A percentile compares a stretch with the other conserved stretches of the same genome.
Evolutionary conservation across 768 basidiomycete genomes (phyloP).

Genomic region (Kwoniella mangroviensis): DNA sequence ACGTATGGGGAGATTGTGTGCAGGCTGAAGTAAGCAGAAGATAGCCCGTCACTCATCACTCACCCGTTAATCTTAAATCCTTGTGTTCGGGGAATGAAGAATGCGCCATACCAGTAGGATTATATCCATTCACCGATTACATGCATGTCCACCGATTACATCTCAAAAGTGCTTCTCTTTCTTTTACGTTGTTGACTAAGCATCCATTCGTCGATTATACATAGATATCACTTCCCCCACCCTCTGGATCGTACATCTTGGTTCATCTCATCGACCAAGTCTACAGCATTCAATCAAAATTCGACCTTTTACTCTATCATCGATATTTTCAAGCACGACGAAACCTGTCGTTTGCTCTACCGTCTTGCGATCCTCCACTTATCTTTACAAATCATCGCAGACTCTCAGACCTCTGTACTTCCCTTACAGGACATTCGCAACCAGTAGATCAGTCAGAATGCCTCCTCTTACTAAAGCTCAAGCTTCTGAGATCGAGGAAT

Average conservation of each 20-base stretch:
- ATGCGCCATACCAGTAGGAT: too few relatives aligned
- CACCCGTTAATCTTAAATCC: too few relatives aligned
- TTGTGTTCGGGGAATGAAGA: conserved; percentile 7
- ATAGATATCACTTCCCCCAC: not conserved
- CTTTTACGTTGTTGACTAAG: conserved; percentile 1
- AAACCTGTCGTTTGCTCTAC: conserved; percentile 15
- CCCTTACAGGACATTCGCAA: conserved; percentile 13
- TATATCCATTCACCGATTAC: conserved; percentile 7
- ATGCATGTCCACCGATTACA: too few relatives aligned
- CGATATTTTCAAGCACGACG: conserved; percentile 5
- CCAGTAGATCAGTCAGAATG: conserved; percentile 38
- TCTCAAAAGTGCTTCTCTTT: too few relatives aligned
- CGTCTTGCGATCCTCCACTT: not conserved
- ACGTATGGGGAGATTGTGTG: too few relatives aligned
- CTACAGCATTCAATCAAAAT: conserved; percentile 2
- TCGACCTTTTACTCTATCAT: conserved; percentile 11
- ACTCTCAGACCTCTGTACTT: not conserved
- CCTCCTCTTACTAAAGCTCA: conserved; percentile 50
- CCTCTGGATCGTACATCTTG: not conserved
- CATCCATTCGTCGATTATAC: not conserved
- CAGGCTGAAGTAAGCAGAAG: too few relatives aligned
- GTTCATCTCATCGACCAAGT: conserved; percentile 1
- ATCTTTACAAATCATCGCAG: conserved; percentile 3
- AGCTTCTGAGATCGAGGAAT: conserved; percentile 46
- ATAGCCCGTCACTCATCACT: too few relatives aligned